phyloP scores from a whole-genome alignment of 1,284 basidiomycete species.

The Peniophora sp. region DNA sequence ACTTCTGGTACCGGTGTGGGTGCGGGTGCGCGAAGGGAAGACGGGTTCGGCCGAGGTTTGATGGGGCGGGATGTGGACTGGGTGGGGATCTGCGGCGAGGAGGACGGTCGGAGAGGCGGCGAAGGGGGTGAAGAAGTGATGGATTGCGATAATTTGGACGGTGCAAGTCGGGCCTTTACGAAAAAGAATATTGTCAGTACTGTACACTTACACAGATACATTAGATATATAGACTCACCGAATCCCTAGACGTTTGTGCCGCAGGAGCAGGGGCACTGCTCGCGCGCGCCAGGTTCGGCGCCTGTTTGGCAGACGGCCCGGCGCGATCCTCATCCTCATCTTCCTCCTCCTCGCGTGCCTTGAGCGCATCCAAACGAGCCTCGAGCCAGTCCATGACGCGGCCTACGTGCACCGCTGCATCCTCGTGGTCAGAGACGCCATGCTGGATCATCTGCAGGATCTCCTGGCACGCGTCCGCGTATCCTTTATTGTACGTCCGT shows the following conservation, averaged over 20 bases:
- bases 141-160: constrained; percentile 9
- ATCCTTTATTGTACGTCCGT: constrained; percentile 69
- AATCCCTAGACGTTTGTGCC: constrained; percentile 9
- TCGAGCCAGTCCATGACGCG: constrained; percentile 72
- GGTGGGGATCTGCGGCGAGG: constrained; percentile 8
- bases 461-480: constrained; percentile 69
- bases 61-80: constrained; percentile 20
- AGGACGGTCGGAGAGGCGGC: constrained; percentile 10
- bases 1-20: constrained; percentile 15
- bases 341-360: constrained; percentile 64
- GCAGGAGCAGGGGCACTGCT: constrained; percentile 12
- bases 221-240: constrained; percentile 4
- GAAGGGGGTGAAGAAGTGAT: constrained; percentile 2
- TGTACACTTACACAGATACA: background rate
- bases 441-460: constrained; percentile 74
- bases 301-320: constrained; percentile 30
- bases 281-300: constrained; percentile 9
- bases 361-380: constrained; percentile 56
- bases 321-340: constrained; percentile 69
- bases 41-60: constrained; percentile 14
- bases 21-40: constrained; percentile 14
- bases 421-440: constrained; percentile 53
- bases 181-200: background rate
- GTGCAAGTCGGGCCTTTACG: constrained; percentile 5
- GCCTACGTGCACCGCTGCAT: constrained; percentile 58